A percentile compares a stretch with the other conserved stretches of the same genome.
Conservation (phyloP, 2,329 filamentous ascomycete genomes). For the Aciculosporium take region DNA sequence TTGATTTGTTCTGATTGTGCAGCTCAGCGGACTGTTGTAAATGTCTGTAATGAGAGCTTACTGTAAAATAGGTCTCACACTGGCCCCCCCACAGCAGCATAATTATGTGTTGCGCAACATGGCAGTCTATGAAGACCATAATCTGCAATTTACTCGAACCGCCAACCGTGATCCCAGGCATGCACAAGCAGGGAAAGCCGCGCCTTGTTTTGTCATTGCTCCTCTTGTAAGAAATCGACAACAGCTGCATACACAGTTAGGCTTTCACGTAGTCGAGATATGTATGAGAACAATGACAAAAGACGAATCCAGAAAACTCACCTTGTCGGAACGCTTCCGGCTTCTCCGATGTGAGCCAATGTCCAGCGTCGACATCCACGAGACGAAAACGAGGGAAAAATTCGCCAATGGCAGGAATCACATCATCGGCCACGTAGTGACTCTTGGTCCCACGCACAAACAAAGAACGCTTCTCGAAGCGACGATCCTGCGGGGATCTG, state of each 20-base stretch:
- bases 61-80: too few relatives aligned
- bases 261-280: not conserved
- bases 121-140: too few relatives aligned
- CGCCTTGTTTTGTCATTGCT: too few relatives aligned
- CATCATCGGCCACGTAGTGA: conserved; percentile 68
- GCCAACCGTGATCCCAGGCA: too few relatives aligned
- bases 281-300: not conserved
- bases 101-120: too few relatives aligned
- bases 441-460: conserved; percentile 69
- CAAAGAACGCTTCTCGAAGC: conserved; percentile 65
- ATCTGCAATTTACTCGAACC: too few relatives aligned
- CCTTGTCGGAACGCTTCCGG: conserved; percentile 64
- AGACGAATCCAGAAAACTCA: conserved; percentile 22
- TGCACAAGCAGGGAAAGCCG: too few relatives aligned
- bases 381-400: conserved; percentile 71
- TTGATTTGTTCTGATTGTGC: too few relatives aligned
- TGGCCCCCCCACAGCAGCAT: too few relatives aligned
- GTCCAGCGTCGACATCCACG: conserved; percentile 61
- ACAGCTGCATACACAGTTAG: conserved; percentile 3
- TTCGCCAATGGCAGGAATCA: conserved; percentile 60
- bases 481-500: conserved; percentile 49
- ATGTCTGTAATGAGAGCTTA: too few relatives aligned
- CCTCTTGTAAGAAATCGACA: conserved; percentile 1
- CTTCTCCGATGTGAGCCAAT: conserved; percentile 85
- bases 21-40: too few relatives aligned